Conservation (phyloP, 306 rosid genomes). For the Quercus cerris region DNA sequence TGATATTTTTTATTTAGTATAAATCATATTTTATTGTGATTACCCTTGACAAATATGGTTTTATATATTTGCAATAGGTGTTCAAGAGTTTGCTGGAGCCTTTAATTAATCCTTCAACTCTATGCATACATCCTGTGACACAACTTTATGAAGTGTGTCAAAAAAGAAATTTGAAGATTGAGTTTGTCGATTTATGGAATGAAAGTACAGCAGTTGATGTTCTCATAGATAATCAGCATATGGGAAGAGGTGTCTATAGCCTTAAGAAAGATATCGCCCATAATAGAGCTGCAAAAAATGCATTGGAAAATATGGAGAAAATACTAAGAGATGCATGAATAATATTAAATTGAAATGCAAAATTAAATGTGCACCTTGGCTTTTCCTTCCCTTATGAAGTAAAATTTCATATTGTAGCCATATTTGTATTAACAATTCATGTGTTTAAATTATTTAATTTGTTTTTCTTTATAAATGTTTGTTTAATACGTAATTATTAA, state of each 20-base stretch:
- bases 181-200: conserved; percentile 42
- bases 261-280: conserved; percentile 48
- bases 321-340: neutral
- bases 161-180: conserved; percentile 30
- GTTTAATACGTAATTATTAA: too few species aligned
- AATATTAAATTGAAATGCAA: neutral
- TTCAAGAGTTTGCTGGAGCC: conserved; percentile 48
- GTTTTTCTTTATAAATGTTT: too few species aligned
- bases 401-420: neutral
- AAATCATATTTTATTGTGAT: too few species aligned
- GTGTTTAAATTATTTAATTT: too few species aligned
- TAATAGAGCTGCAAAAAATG: conserved; percentile 58
- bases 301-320: conserved; percentile 33
- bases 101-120: conserved; percentile 26
- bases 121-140: conserved; percentile 41
- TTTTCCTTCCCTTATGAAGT: neutral
- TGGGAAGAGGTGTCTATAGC: conserved; percentile 35
- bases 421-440: too few species aligned
- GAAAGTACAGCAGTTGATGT: conserved; percentile 25
- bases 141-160: conserved; percentile 48
- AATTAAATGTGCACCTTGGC: neutral
- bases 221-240: conserved; percentile 21
- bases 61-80: conserved; percentile 17
- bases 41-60: too few species aligned
- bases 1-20: too few species aligned